Base-by-base conservation (phyloP, 345 rosid genomes). In the Brassica rapa region DNA sequence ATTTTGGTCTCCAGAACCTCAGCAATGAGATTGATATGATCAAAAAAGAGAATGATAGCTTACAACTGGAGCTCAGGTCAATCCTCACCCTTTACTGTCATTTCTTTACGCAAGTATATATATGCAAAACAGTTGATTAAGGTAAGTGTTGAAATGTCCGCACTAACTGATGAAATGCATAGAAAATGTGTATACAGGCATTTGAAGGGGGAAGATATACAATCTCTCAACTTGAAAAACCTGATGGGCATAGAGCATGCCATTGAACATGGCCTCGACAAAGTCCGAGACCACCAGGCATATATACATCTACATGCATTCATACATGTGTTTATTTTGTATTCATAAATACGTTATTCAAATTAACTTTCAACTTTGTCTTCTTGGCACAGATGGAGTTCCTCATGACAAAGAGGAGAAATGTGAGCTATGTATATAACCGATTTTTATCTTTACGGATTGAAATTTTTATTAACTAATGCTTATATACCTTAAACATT, bases 51-150 rank as follows among this genome's bases (percentile, higher is more conserved):
- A 93, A 93, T 70, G 93, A 91, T 73, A 84, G 82, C 85, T 84
- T 93, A 87, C 92, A 90, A 81, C 85, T 91, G 71, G 89, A 89
- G 81, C 96, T 93, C 82, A 83, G 89, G 97, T 90, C 63, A 70
- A 30, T 65, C 62, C 70, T 70, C 15, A 29, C 24, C 24, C 57
- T 60, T 66, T 1, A 55, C 4, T 63, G 12, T 6, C 10, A 69
- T 53, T 9, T 59, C 2, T 23, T 5, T 55, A 21, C 14, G 15
- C 6, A 16, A 19, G 15, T 32, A 43, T 5, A 11, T 4, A 11
- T 4, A 46, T 14, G 56, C 56, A 21, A 3, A 10, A 37, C 15
- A 33, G 19, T 8, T 62, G 30, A 35, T 46, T 4, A 5, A 27
- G 15, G 7, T 7, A 66, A 66, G 6, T 2, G 7, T 43, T 75